These are phyloP conservation scores for Eimeria maxima DNA, from an alignment of 169 alveolate species.

Conservation along the genomic window DNA sequence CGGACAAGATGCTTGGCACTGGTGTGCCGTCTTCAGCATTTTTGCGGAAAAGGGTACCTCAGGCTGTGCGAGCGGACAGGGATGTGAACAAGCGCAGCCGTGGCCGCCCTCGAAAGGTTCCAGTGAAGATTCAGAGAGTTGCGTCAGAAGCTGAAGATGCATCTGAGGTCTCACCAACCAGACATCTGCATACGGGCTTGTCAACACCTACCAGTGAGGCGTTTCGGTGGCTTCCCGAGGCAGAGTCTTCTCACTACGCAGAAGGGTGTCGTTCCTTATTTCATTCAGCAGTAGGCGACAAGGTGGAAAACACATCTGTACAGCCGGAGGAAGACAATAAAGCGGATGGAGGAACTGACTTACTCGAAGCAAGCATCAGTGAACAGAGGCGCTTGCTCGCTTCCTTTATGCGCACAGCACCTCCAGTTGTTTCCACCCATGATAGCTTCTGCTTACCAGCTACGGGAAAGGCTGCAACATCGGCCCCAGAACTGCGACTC, in stretches of 20 bases:
- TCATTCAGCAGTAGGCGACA: slow-evolving; percentile 25
- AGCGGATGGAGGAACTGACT: slow-evolving; percentile 20
- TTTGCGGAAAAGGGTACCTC: slow-evolving; percentile 43
- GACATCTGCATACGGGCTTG: slow-evolving; percentile 37
- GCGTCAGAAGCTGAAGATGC: slow-evolving; percentile 52
- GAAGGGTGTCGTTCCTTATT: slow-evolving; percentile 53
- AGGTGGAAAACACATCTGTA: background rate
- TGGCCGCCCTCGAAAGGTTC: slow-evolving; percentile 62
- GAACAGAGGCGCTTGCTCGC: slow-evolving; percentile 51
- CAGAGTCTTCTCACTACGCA: slow-evolving; percentile 5
- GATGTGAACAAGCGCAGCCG: slow-evolving; percentile 71
- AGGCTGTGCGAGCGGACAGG: slow-evolving; percentile 49
- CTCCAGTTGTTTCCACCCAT: slow-evolving; percentile 16
- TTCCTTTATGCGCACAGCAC: slow-evolving; percentile 15
- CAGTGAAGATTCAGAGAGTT: slow-evolving; percentile 8
- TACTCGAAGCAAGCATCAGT: slow-evolving; percentile 16
- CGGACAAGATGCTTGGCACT: slow-evolving; percentile 53
- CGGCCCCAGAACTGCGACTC: slow-evolving; percentile 56
- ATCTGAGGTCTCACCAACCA: slow-evolving; percentile 37
- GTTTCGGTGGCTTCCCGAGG: slow-evolving; percentile 64
- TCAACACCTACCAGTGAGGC: slow-evolving; percentile 67
- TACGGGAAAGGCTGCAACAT: slow-evolving; percentile 26
- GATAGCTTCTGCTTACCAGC: slow-evolving; percentile 47
- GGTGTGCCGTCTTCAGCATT: slow-evolving; percentile 45
- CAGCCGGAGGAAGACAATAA: slow-evolving; percentile 45